Evolutionary conservation across 208 protist species (phyloP).

Genomic region (Trypanosoma cruzi): DNA sequence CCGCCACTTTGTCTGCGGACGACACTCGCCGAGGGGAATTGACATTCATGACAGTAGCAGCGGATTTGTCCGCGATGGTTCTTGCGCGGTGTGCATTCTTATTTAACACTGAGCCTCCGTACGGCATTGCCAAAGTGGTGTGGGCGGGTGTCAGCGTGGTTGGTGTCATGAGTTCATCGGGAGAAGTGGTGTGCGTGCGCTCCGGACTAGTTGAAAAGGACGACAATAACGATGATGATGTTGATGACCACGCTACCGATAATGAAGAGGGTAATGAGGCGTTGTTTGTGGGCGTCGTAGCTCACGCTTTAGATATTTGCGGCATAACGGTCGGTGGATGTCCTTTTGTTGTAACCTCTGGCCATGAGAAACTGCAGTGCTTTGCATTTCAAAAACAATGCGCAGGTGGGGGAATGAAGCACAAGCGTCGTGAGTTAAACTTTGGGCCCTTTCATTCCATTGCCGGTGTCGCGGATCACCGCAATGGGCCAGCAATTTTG

Average conservation of each 20-base stretch:
- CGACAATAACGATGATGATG: neutral
- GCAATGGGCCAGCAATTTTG: slow-evolving; percentile 3
- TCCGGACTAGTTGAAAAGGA: slow-evolving; percentile 12
- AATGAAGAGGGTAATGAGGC: neutral
- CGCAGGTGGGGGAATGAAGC: neutral
- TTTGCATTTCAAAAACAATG: slow-evolving; percentile 6
- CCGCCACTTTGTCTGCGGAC: slow-evolving; percentile 4
- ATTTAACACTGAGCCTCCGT: slow-evolving; percentile 10
- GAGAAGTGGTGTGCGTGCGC: slow-evolving; percentile 20
- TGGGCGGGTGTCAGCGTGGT: slow-evolving; percentile 28
- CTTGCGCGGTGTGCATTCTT: slow-evolving; percentile 8
- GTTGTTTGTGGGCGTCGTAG: neutral
- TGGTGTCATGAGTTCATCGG: slow-evolving; percentile 25
- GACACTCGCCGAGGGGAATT: slow-evolving; percentile 16
- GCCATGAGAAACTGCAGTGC: neutral
- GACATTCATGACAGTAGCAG: slow-evolving; percentile 15
- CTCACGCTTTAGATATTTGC: slow-evolving; percentile 23
- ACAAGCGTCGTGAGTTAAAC: slow-evolving; percentile 13
- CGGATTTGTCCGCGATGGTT: slow-evolving; percentile 14
- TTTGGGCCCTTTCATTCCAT: slow-evolving; percentile 22
- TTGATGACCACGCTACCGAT: slow-evolving; percentile 2
- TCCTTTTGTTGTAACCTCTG: slow-evolving; percentile 17
- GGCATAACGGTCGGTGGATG: slow-evolving; percentile 13
- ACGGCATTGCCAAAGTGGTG: slow-evolving; percentile 30
- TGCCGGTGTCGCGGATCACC: slow-evolving; percentile 10